phyloP scores from a whole-genome alignment of 176 grass and related monocot species.

The Juncus inflexus region DNA sequence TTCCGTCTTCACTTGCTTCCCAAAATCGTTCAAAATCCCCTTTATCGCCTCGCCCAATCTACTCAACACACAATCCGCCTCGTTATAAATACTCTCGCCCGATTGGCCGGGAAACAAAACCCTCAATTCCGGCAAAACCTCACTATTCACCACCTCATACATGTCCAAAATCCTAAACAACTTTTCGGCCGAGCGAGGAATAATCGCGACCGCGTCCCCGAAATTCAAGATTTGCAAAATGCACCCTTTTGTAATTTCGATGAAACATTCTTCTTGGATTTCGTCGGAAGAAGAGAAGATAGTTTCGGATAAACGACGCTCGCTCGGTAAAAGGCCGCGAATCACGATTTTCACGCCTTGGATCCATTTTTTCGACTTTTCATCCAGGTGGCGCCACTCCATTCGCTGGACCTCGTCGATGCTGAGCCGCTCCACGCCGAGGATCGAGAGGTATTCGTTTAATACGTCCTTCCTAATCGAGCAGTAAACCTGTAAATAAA shows the following conservation, averaged over 20 bases:
- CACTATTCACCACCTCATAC: constrained; percentile 74
- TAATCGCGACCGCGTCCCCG: constrained; percentile 79
- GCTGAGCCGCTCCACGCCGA: constrained; percentile 78
- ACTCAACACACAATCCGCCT: constrained; percentile 58
- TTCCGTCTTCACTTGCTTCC: constrained; percentile 74
- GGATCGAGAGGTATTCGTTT: constrained; percentile 68
- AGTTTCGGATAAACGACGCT: constrained; percentile 60
- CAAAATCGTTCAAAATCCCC: constrained; percentile 78
- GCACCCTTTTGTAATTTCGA: constrained; percentile 69
- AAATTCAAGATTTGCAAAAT: constrained; percentile 91
- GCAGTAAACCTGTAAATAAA: constrained; percentile 40
- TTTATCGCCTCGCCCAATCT: constrained; percentile 80
- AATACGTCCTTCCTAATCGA: constrained; percentile 66
- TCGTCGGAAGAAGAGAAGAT: constrained; percentile 60
- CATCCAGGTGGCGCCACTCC: constrained; percentile 77
- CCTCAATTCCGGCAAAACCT: constrained; percentile 71
- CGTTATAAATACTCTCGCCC: constrained; percentile 56
- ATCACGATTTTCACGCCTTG: constrained; percentile 70
- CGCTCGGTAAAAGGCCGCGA: constrained; percentile 58
- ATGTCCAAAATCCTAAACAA: constrained; percentile 85
- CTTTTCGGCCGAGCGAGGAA: constrained; percentile 68
- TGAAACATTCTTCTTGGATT: constrained; percentile 69
- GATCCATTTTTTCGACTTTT: constrained; percentile 98
- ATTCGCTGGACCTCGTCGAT: constrained; percentile 90
- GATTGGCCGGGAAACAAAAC: constrained; percentile 55